These are phyloP conservation scores for Biscogniauxia marginata DNA, from an alignment of 2,329 filamentous ascomycete species.

Conservation along the genomic window DNA sequence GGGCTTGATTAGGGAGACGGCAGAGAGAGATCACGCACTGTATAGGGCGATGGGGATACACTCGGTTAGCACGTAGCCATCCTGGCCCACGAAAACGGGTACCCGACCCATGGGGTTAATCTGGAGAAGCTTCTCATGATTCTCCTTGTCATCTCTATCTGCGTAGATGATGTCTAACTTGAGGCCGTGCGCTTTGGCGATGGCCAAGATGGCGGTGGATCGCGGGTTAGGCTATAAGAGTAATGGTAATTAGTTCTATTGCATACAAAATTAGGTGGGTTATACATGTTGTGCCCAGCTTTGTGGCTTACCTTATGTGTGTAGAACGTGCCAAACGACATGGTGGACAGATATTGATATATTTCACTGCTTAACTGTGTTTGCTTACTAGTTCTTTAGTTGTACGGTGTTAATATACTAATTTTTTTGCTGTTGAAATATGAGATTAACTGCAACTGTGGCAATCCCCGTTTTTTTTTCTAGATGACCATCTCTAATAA, in stretches of 20 bases:
- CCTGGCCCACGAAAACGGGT: constrained; percentile 10
- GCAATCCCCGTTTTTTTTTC: no score
- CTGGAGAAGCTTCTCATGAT: constrained; percentile 5
- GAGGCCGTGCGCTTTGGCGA: constrained; percentile 8
- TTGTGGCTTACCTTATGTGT: constrained; percentile 4
- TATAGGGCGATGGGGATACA: constrained; percentile 16
- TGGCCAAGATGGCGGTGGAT: constrained; percentile 9
- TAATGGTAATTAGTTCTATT: background rate
- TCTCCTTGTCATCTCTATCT: constrained; percentile 1
- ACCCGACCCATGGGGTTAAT: constrained; percentile 13
- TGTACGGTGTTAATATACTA: background rate
- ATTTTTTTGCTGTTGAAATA: background rate
- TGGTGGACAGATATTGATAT: background rate
- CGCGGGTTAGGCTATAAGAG: constrained; percentile 11
- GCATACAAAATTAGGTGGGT: background rate
- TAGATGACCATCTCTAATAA: no score
- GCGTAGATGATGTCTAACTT: constrained; percentile 10
- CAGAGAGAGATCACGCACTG: constrained; percentile 6
- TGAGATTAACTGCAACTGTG: no score
- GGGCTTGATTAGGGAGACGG: background rate
- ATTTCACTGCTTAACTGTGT: background rate
- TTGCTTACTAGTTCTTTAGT: background rate
- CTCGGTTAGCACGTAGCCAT: constrained; percentile 16
- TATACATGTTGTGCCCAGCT: background rate
- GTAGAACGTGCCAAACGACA: constrained; percentile 9